phyloP scores from a whole-genome alignment of 192 early-diverging fungal species.

The Linnemannia exigua region DNA sequence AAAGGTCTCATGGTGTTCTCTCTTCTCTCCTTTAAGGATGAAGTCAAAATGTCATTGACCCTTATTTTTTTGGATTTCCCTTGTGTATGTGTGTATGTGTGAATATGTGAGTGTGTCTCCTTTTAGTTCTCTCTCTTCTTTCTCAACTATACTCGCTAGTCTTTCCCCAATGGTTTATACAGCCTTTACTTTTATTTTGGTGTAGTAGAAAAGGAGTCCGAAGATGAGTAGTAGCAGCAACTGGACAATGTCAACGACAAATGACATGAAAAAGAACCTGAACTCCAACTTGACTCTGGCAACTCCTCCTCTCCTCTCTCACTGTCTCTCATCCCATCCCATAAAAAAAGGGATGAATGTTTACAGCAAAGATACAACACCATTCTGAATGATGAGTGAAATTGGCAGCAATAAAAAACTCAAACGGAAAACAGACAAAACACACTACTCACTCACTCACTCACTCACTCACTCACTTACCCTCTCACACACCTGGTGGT shows the following conservation, averaged over 20 bases:
- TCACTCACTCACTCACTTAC: no score
- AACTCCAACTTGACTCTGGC: no score
- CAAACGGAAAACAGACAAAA: slow-evolving; percentile 4
- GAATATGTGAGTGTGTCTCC: no score
- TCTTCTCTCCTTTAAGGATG: background rate
- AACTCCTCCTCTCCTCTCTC: background rate
- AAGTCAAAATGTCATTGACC: background rate
- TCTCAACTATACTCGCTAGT: background rate
- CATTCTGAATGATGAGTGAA: background rate
- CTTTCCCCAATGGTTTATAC: background rate
- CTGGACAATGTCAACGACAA: background rate
- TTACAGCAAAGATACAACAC: background rate
- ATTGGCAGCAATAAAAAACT: background rate
- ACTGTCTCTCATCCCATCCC: background rate
- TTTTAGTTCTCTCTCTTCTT: background rate
- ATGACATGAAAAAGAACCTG: background rate
- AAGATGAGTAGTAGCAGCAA: background rate
- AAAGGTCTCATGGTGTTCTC: no score
- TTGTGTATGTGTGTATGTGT: no score
- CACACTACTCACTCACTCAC: no score
- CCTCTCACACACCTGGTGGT: no score
- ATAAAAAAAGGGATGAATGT: background rate
- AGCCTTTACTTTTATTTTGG: background rate
- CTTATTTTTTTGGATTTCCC: background rate
- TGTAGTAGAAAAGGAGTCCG: slow-evolving; percentile 44